Evolutionary conservation across 345 rosid genomes (phyloP).

Genomic region (Brassica rapa): DNA sequence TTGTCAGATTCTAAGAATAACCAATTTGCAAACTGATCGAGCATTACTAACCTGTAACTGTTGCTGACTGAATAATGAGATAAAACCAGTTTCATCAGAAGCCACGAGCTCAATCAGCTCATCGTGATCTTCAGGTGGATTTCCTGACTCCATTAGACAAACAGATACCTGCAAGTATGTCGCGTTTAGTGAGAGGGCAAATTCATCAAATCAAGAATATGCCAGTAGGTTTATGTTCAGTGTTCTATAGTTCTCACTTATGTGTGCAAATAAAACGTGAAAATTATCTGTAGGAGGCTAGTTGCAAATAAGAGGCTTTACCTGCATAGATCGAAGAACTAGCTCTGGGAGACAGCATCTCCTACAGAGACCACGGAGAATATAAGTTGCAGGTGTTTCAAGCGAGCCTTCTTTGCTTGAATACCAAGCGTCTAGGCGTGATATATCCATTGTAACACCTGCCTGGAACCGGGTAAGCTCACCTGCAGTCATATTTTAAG

Average conservation of each 20-base stretch:
- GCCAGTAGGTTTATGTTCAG: background rate
- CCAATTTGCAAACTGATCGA: background rate
- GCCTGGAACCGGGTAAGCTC: slow-evolving; percentile 87
- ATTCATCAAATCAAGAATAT: background rate
- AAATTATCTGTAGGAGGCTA: background rate
- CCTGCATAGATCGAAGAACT: slow-evolving; percentile 89
- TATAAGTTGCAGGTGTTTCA: slow-evolving; percentile 73
- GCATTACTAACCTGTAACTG: slow-evolving; percentile 69
- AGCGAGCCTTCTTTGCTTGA: slow-evolving; percentile 65
- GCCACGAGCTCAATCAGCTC: slow-evolving; percentile 81
- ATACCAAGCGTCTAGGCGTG: slow-evolving; percentile 94
- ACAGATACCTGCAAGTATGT: slow-evolving; percentile 68
- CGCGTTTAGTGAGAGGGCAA: background rate
- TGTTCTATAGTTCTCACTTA: slow-evolving; percentile 1
- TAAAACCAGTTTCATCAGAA: slow-evolving; percentile 63
- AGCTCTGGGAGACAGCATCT: slow-evolving; percentile 95
- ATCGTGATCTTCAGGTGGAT: slow-evolving; percentile 70
- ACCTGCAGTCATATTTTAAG: slow-evolving; percentile 52
- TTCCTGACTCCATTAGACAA: slow-evolving; percentile 67
- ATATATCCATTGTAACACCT: slow-evolving; percentile 94
- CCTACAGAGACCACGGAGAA: slow-evolving; percentile 82
- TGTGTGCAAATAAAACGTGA: background rate
- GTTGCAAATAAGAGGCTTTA: slow-evolving; percentile 31
- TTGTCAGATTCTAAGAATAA: background rate
- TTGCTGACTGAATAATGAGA: slow-evolving; percentile 83